Evolutionary conservation across 2,329 filamentous ascomycete genomes (phyloP).

Genomic region (Emergomyces pasteurianus): DNA sequence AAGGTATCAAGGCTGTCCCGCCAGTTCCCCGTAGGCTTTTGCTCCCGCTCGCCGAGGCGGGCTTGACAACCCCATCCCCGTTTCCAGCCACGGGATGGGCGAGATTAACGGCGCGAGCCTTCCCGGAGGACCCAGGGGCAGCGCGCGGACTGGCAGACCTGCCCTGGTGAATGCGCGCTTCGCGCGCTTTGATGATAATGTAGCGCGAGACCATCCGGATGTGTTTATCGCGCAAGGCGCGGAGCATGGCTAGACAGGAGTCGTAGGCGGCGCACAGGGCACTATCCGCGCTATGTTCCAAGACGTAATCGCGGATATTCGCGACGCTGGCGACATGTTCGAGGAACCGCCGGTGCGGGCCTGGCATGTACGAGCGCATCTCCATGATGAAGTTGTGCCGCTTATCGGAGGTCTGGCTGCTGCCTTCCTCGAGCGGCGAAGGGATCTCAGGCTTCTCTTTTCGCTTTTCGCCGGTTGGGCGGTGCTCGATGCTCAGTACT

Average conservation of each 20-base stretch:
- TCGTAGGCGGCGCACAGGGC: constrained; percentile 74
- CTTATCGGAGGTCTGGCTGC: constrained; percentile 38
- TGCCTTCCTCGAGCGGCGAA: constrained; percentile 17
- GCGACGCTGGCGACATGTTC: constrained; percentile 65
- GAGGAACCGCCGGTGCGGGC: constrained; percentile 78
- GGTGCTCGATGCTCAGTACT: constrained; percentile 76
- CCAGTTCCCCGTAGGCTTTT: constrained; percentile 76
- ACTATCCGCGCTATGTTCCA: constrained; percentile 47
- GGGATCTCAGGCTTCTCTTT: background rate
- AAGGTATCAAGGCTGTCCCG: constrained; percentile 85
- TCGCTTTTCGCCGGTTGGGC: constrained; percentile 63
- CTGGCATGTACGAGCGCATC: constrained; percentile 97
- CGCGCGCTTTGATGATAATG: constrained; percentile 78
- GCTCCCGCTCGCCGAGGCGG: constrained; percentile 16
- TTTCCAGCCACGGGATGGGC: background rate
- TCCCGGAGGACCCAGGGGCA: constrained; percentile 12
- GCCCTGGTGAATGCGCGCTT: constrained; percentile 44
- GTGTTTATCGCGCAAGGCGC: constrained; percentile 76
- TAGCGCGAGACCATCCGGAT: constrained; percentile 94
- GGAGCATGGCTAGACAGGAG: constrained; percentile 71
- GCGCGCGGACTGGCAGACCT: constrained; percentile 42
- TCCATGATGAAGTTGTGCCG: constrained; percentile 88
- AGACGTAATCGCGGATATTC: constrained; percentile 79
- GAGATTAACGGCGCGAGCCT: background rate
- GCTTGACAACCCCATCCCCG: constrained; percentile 20